phyloP scores from a whole-genome alignment of 257 asterid genomes.

The Capsicum pubescens region DNA sequence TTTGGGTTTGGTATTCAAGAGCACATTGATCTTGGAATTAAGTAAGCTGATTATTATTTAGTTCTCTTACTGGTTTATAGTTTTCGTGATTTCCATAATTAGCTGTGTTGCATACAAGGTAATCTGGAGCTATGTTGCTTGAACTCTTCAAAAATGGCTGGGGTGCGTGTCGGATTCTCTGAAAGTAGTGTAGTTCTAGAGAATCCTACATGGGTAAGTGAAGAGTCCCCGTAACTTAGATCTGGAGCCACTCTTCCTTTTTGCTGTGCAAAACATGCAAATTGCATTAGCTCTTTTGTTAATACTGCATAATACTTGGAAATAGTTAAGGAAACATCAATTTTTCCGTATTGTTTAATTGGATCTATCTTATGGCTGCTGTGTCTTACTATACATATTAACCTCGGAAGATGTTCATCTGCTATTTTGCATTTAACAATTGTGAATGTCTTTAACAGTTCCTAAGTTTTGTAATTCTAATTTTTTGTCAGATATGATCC shows the following conservation, averaged over 20 bases:
- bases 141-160: too few species aligned
- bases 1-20: constrained; percentile 84
- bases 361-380: neutral
- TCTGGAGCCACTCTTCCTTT: neutral
- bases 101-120: neutral
- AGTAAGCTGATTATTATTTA: constrained; percentile 48
- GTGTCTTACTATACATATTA: neutral
- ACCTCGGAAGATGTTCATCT: neutral
- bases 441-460: neutral
- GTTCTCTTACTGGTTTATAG: neutral
- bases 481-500: constrained; percentile 63
- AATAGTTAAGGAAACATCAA: neutral
- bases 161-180: too few species aligned
- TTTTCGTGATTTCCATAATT: neutral
- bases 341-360: neutral
- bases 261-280: neutral
- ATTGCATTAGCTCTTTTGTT: too few species aligned
- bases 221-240: too few species aligned
- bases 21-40: constrained; percentile 89
- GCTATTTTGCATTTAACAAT: neutral
- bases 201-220: too few species aligned
- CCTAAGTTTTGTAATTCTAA: neutral
- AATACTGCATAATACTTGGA: neutral
- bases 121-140: neutral
- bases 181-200: too few species aligned